These are phyloP conservation scores for Rickenella mellea DNA, from an alignment of 768 basidiomycete genomes.

Conservation along the genomic window DNA sequence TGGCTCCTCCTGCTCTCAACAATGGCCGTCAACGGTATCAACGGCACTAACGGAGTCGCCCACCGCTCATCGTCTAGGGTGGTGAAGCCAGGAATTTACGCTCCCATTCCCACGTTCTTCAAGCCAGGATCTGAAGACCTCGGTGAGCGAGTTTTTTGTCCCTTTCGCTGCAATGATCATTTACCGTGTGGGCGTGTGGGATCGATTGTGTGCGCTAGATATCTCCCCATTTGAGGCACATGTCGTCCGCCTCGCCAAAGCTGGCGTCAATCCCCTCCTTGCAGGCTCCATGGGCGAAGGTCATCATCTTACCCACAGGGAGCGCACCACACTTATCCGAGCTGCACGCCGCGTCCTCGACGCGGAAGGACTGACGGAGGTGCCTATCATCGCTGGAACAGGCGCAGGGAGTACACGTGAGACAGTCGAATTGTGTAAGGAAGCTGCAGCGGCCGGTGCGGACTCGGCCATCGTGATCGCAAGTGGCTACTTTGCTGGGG, in stretches of 20 bases:
- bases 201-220: constrained; percentile 30
- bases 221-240: constrained; percentile 60
- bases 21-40: constrained; percentile 35
- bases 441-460: constrained; percentile 79
- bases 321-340: constrained; percentile 56
- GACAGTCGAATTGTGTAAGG: constrained; percentile 62
- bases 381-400: constrained; percentile 76
- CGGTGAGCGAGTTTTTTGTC: no score
- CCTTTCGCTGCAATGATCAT: constrained; percentile 1
- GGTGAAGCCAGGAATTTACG: constrained; percentile 69
- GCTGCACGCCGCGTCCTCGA: constrained; percentile 68
- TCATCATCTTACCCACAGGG: constrained; percentile 57
- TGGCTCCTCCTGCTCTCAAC: no score
- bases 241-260: constrained; percentile 50
- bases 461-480: constrained; percentile 81
- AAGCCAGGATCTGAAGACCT: constrained; percentile 67
- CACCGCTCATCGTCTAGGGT: constrained; percentile 30
- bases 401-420: constrained; percentile 79
- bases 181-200: neutral
- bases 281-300: constrained; percentile 86
- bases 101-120: constrained; percentile 86
- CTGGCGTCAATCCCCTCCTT: constrained; percentile 63
- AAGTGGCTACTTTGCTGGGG: constrained; percentile 82
- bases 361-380: constrained; percentile 39
- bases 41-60: constrained; percentile 7